Evolutionary conservation across 2,329 filamentous ascomycete genomes (phyloP).

Genomic region (Paracoccidioides brasiliensis): DNA sequence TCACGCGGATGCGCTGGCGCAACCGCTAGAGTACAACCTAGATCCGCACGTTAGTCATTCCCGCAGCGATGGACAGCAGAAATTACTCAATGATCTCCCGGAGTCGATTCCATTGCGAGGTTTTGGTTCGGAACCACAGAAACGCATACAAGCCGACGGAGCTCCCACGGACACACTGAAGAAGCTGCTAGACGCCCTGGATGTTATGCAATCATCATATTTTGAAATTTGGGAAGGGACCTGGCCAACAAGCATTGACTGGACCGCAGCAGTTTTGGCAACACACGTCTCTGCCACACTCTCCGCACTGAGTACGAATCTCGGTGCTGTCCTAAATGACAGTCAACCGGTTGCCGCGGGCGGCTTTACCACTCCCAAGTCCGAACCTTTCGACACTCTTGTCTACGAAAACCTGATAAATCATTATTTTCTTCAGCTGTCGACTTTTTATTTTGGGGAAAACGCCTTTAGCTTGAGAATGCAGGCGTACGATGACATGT

Average conservation of each 20-base stretch:
- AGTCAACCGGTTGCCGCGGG: slow-evolving; percentile 15
- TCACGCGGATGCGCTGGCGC: slow-evolving; percentile 21
- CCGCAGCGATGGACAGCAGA: slow-evolving; percentile 7
- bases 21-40: slow-evolving; percentile 10
- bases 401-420: slow-evolving; percentile 67
- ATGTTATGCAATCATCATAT: slow-evolving; percentile 63
- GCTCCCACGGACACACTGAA: slow-evolving; percentile 17
- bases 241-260: slow-evolving; percentile 81
- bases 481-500: slow-evolving; percentile 83
- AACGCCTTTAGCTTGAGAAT: slow-evolving; percentile 60
- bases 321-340: slow-evolving; percentile 31
- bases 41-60: slow-evolving; percentile 14
- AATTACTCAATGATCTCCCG: slow-evolving; percentile 5
- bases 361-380: slow-evolving; percentile 1
- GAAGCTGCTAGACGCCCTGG: slow-evolving; percentile 49
- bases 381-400: slow-evolving; percentile 25
- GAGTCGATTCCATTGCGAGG: slow-evolving; percentile 5
- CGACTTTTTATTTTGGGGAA: slow-evolving; percentile 76
- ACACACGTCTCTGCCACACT: slow-evolving; percentile 66
- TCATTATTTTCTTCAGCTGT: slow-evolving; percentile 63
- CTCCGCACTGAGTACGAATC: slow-evolving; percentile 49
- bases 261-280: slow-evolving; percentile 76
- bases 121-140: slow-evolving; percentile 10
- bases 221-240: slow-evolving; percentile 65
- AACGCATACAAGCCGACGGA: slow-evolving; percentile 10